Conservation (phyloP, 192 early-diverging fungal species). For the Podila epigama region DNA sequence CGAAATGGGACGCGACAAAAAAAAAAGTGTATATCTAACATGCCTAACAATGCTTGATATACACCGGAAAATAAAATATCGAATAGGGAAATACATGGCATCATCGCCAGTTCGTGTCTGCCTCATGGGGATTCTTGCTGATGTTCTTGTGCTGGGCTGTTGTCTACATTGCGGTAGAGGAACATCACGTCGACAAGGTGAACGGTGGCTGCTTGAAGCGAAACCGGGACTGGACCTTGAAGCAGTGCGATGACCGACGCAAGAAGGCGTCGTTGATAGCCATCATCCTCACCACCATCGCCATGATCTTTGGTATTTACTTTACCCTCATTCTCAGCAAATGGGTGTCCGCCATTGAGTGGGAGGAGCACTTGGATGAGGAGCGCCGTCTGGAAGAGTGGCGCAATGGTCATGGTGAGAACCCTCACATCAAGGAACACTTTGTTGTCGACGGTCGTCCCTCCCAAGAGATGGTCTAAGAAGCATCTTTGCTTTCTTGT, state of each 20-base stretch:
- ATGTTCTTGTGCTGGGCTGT: constrained; percentile 44
- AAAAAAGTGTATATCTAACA: neutral
- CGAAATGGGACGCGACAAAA: neutral
- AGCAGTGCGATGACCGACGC: constrained; percentile 17
- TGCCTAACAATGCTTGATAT: no score
- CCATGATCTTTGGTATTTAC: constrained; percentile 16
- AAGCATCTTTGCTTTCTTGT: neutral
- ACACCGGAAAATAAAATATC: neutral
- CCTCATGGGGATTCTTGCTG: constrained; percentile 35
- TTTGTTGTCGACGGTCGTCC: neutral
- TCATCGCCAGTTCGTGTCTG: constrained; percentile 37
- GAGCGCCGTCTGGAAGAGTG: constrained; percentile 23
- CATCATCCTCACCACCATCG: constrained; percentile 19
- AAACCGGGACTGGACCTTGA: constrained; percentile 8
- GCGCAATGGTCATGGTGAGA: constrained; percentile 23
- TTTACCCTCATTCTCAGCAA: constrained; percentile 9
- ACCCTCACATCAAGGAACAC: constrained; percentile 19
- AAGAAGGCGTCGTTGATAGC: constrained; percentile 3
- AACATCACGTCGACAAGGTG: constrained; percentile 10
- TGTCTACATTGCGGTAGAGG: constrained; percentile 37
- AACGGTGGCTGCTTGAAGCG: constrained; percentile 10
- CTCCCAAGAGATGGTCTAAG: neutral
- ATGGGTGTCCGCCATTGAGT: constrained; percentile 30
- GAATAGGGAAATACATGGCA: constrained; percentile 32
- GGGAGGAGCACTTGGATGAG: constrained; percentile 29